Evolutionary conservation across 495 filamentous ascomycete genomes (phyloP), one percentile per base, ranked within the genome.

Genomic region (Hyaloscypha hepaticicola): DNA sequence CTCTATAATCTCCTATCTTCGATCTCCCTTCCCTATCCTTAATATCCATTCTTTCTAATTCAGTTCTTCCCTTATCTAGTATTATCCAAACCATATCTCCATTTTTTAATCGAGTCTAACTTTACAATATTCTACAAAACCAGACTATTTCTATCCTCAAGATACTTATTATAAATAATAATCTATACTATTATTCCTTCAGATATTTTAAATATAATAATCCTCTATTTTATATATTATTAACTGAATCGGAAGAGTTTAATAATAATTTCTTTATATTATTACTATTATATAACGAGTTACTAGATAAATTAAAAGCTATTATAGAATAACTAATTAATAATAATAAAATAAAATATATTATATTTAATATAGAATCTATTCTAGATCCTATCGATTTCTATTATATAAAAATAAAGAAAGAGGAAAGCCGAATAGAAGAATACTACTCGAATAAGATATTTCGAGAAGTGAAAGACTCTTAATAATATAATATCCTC

Each of bases 141-240:
- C 57, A 60, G 45, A 27, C 57, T 22, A 27, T 60, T 27, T 27
- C 57, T 22, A 27, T 41, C 57, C 57, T 60, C 41, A 27, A 60
- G 27, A 27, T 27, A 60, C 31, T 60, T 41, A 27, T 27, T 60
- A 27, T 27, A 49, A 60, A 60, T 27, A 27, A 41, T 7, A 60
- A 60, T 49, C 57, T 60, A n/a, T 22, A 55, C 52, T 26, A 55
- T 22, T 27, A 27, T 60, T 60, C 57, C 27, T 49, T 60, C 57
- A 41, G 57, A 41, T 27, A 51, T 51, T 64, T 64, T 26, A 51
- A 64, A 25, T 12, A 27, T 7, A 51, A 64, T 28, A 31, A 58
- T 52, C 61, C 61, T 34, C 61, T 51, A 51, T 51, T 51, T 7
- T 64, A 64, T 51, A 12, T 11, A 38, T 64, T 51, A 12, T 64